Base-by-base conservation (phyloP, 495 filamentous ascomycete genomes). In the Aspergillus olivimuriae region DNA sequence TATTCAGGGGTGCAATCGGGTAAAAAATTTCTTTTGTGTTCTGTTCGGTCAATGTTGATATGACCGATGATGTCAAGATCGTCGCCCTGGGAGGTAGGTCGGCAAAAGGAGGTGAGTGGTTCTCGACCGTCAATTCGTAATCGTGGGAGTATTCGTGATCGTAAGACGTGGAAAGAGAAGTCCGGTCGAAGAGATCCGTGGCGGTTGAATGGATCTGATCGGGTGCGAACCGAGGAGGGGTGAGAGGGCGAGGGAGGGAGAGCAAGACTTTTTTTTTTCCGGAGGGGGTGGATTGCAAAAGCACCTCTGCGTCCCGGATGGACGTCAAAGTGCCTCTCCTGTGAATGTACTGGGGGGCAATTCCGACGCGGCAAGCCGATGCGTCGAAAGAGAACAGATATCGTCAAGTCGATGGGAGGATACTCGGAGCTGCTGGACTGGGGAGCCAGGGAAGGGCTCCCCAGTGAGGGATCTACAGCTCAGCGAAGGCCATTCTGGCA, bases 391-490 rank as follows among this genome's bases (percentile, higher is more conserved):
- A 75, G 72, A 52, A 54, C 65, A 58, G 80, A 82, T 85, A 46
- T 86, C 80, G 84, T 91, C 84, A 83, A 84, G 76, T 75, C 68
- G 72, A 76, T 72, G 81, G 77, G 75, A 55, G 50, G 50, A 57
- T 81, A 76, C 77, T 86, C 86, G 86, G 85, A 84, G 76, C 75
- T 79, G 75, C 68, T 67, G 74, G 75, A 80, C 87, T 89, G 86
- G 78, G 82, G 81, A 83, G 78, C 79, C 59, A 77, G 75, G 77
- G 73, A 65, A 72, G 73, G 70, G 57, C 51, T 70, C 82, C 81
- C 80, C 83, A 90, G 87, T 80, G 83, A 79, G 77, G 71, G 72
- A 69, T 86, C 89, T 86, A 94, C 84, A 94, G 87, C 86, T 84
- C 86, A 88, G 81, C 86, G 85, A 87, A 77, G 70, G 84, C 84